phyloP scores from a whole-genome alignment of 2,329 filamentous ascomycete species.

The Colletotrichum australisinense region DNA sequence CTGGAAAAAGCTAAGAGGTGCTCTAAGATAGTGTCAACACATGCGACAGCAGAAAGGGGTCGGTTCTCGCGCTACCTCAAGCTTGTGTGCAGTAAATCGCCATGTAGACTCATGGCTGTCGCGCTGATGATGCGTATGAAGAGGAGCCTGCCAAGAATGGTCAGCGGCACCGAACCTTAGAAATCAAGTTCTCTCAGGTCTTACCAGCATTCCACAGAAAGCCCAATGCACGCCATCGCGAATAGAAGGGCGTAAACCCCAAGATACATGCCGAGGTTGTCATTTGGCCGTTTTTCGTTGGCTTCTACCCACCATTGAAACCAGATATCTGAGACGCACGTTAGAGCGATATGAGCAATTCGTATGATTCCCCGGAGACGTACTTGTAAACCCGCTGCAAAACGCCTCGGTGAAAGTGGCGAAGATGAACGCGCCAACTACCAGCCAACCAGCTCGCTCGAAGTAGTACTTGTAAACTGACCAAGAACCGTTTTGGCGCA shows the following conservation, averaged over 20 bases:
- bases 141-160: background rate
- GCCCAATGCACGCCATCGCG: background rate
- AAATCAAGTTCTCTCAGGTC: background rate
- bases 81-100: slow-evolving; percentile 4
- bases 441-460: background rate
- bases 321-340: background rate
- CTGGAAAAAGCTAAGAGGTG: slow-evolving; percentile 10
- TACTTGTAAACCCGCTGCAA: slow-evolving; percentile 10
- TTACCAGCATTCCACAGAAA: slow-evolving; percentile 12
- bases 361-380: accelerated
- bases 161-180: background rate
- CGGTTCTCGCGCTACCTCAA: background rate
- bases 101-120: background rate
- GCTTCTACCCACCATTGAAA: slow-evolving; percentile 26
- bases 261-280: slow-evolving; percentile 13
- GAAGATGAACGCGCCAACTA: background rate
- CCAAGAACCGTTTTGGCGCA: slow-evolving; percentile 6
- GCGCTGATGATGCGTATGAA: slow-evolving; percentile 19
- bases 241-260: slow-evolving; percentile 15
- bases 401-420: background rate
- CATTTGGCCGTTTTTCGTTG: background rate
- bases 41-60: background rate
- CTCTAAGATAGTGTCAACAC: background rate
- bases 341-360: background rate
- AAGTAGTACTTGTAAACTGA: slow-evolving; percentile 24